Percentiles rank a stretch among this genome's conserved stretches.
Conservation (phyloP, 2,329 filamentous ascomycete species). For the Diaporthe citriasiana region DNA sequence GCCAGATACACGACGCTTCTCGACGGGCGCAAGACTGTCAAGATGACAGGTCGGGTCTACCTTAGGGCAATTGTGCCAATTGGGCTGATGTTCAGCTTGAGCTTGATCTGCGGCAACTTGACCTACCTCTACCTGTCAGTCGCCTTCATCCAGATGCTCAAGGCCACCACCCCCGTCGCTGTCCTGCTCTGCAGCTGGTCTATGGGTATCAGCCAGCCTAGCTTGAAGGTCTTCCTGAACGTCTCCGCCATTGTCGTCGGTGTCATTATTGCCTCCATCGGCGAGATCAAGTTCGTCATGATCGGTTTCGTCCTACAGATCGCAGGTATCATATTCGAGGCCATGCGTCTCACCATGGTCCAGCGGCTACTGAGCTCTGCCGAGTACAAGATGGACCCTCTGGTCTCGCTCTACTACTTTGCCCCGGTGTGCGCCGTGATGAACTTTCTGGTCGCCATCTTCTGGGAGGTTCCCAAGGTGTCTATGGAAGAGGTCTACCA, state of each 20-base stretch:
- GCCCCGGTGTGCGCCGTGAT: slow-evolving; percentile 86
- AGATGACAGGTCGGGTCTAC: slow-evolving; percentile 97
- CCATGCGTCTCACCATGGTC: slow-evolving; percentile 86
- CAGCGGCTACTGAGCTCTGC: slow-evolving; percentile 84
- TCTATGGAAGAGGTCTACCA: slow-evolving; percentile 78
- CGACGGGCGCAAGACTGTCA: slow-evolving; percentile 94
- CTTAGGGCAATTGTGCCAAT: slow-evolving; percentile 94
- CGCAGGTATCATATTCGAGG: slow-evolving; percentile 84
- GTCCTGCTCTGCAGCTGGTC: slow-evolving; percentile 92
- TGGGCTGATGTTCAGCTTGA: slow-evolving; percentile 94
- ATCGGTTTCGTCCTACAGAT: slow-evolving; percentile 85
- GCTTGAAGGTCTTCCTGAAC: slow-evolving; percentile 89
- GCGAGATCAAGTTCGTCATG: slow-evolving; percentile 94
- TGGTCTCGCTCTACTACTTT: slow-evolving; percentile 92
- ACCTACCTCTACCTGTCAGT: slow-evolving; percentile 96
- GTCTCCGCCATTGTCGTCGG: slow-evolving; percentile 95
- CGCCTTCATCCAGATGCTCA: slow-evolving; percentile 99
- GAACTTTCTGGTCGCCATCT: slow-evolving; percentile 80
- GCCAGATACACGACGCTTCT: slow-evolving; percentile 90
- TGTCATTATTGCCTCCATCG: slow-evolving; percentile 93
- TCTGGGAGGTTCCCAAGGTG: slow-evolving; percentile 81
- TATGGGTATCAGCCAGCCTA: slow-evolving; percentile 86
- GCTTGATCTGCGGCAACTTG: slow-evolving; percentile 95
- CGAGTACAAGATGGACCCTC: slow-evolving; percentile 93
- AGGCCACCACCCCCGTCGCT: slow-evolving; percentile 96